A percentile compares a stretch with the other conserved stretches of the same genome.
Evolutionary conservation across 495 filamentous ascomycete species (phyloP).

Genomic region (Rostrohypoxylon terebratum): DNA sequence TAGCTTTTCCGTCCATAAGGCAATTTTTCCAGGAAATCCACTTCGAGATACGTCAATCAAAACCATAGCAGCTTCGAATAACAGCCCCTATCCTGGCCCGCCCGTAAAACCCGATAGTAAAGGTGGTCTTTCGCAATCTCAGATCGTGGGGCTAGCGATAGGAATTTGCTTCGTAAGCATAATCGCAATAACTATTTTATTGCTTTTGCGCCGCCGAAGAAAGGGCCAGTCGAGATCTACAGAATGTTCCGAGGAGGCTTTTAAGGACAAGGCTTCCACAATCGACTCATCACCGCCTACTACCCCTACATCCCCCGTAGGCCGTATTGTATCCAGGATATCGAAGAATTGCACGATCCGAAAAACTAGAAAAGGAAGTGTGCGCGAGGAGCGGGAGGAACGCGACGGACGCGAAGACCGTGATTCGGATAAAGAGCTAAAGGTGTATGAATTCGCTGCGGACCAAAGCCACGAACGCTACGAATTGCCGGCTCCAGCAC

Average conservation of each 20-base stretch:
- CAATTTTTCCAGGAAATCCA: constrained; percentile 62
- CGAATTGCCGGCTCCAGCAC: constrained; percentile 61
- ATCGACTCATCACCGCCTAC: constrained; percentile 40
- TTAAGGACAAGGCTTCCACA: constrained; percentile 44
- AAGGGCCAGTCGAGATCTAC: constrained; percentile 29
- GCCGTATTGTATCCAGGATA: constrained; percentile 40
- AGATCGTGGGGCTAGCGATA: constrained; percentile 56
- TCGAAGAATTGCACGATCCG: constrained; percentile 37
- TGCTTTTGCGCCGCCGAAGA: constrained; percentile 49
- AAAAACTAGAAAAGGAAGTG: constrained; percentile 40
- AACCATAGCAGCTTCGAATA: constrained; percentile 58
- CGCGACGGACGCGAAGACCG: constrained; percentile 32
- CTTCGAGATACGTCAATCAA: constrained; percentile 60
- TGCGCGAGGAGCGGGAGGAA: constrained; percentile 21
- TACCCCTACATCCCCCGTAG: constrained; percentile 37
- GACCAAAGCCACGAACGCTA: constrained; percentile 62
- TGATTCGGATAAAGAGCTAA: constrained; percentile 45
- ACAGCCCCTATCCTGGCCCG: constrained; percentile 59
- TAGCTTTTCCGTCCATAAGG: constrained; percentile 70
- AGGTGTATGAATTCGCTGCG: constrained; percentile 59
- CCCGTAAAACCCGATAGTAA: constrained; percentile 24
- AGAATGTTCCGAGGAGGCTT: constrained; percentile 30
- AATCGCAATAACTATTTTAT: constrained; percentile 53
- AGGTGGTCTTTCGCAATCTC: constrained; percentile 59
- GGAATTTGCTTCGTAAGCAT: constrained; percentile 59